A percentile compares a stretch with the other conserved stretches of the same genome.
phyloP scores from a whole-genome alignment of 2,329 filamentous ascomycete genomes.

The Cordyceps farinosa region DNA sequence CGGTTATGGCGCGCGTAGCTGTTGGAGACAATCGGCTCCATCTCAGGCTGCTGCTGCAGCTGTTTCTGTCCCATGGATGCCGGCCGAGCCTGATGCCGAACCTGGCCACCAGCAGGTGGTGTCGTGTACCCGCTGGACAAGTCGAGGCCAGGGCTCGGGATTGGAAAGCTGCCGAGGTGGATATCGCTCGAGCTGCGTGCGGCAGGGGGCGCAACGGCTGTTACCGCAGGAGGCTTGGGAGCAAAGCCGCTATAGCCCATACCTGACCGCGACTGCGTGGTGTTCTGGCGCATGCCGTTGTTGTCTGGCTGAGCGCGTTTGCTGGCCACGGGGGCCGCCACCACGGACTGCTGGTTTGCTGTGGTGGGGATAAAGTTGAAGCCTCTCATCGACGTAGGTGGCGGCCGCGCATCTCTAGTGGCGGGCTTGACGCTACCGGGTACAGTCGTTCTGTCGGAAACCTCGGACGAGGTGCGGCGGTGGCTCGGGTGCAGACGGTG shows the following conservation, averaged over 20 bases:
- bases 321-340: background rate
- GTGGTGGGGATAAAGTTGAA: constrained; percentile 26
- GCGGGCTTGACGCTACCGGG: constrained; percentile 18
- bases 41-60: constrained; percentile 24
- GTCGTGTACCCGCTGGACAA: background rate
- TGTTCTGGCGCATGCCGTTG: background rate
- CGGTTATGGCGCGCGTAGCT: constrained; percentile 6
- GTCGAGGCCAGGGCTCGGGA: background rate
- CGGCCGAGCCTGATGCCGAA: background rate
- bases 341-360: background rate
- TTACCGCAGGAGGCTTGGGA: background rate
- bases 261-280: background rate
- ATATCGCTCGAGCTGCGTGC: background rate
- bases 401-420: constrained; percentile 26
- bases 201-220: constrained; percentile 2
- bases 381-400: constrained; percentile 30
- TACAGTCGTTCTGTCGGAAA: constrained; percentile 25
- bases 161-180: background rate
- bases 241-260: background rate
- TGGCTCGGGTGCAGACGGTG: constrained; percentile 29
- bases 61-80: no score
- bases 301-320: background rate
- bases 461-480: constrained; percentile 30
- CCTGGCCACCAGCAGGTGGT: background rate
- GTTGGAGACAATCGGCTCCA: constrained; percentile 30